Conservation (phyloP, 441 rosid genomes). For the Manihot esculenta region DNA sequence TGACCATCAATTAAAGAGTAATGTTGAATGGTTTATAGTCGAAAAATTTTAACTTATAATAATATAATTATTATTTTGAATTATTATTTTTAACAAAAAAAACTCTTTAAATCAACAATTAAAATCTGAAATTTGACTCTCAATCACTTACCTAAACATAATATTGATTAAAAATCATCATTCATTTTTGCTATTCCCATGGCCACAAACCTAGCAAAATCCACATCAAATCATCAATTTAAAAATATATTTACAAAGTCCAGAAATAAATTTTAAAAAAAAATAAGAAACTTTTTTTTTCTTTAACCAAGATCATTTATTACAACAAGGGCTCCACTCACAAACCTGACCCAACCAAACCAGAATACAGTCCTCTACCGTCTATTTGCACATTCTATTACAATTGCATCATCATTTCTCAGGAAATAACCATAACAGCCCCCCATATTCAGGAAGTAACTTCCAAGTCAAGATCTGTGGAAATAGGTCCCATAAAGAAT, state of each 20-base stretch:
- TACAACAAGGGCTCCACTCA: constrained; percentile 23
- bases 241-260: background rate
- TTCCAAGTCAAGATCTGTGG: constrained; percentile 21
- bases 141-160: too few species aligned
- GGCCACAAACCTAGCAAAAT: too few species aligned
- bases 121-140: too few species aligned
- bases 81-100: too few species aligned
- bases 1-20: too few species aligned
- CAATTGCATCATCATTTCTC: constrained; percentile 15
- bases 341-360: background rate
- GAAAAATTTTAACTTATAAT: too few species aligned
- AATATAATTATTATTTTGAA: too few species aligned
- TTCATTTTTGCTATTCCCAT: too few species aligned
- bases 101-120: too few species aligned
- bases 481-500: constrained; percentile 30
- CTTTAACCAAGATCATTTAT: constrained; percentile 14
- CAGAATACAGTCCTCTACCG: background rate
- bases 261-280: background rate
- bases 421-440: constrained; percentile 10
- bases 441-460: constrained; percentile 6
- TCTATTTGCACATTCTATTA: constrained; percentile 29
- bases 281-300: background rate
- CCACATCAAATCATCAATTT: background rate
- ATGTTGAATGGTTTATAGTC: too few species aligned
- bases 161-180: too few species aligned